phyloP scores from a whole-genome alignment of 768 basidiomycete species.

The Phylloporus rhodoxanthus region DNA sequence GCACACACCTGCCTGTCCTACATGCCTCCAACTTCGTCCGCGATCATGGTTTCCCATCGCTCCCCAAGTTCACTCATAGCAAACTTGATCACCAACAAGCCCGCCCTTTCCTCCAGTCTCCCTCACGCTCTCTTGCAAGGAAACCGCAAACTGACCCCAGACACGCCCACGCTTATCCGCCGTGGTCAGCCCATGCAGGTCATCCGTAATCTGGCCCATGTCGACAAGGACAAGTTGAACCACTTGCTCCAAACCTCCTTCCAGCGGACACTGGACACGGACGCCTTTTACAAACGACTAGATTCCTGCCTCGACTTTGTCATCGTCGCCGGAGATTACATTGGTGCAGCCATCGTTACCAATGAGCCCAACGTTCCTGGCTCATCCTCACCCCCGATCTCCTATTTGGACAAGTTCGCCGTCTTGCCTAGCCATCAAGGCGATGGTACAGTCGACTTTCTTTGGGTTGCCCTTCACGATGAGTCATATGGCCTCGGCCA shows the following conservation, averaged over 20 bases:
- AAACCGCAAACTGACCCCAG: conserved; percentile 75
- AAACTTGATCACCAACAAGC: conserved; percentile 97
- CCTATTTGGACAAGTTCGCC: conserved; percentile 98
- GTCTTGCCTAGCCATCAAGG: conserved; percentile 93
- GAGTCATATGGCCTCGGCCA: conserved; percentile 96
- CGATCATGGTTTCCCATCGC: conserved; percentile 95
- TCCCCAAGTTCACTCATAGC: conserved; percentile 93
- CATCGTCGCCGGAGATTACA: conserved; percentile 92
- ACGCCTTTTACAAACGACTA: conserved; percentile 75
- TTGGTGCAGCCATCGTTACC: conserved; percentile 92
- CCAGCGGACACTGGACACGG: conserved; percentile 59
- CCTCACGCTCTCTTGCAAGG: conserved; percentile 90
- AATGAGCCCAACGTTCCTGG: conserved; percentile 43
- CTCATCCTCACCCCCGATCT: conserved; percentile 43
- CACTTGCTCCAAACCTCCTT: conserved; percentile 87
- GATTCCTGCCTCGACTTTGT: conserved; percentile 79
- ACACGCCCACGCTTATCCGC: conserved; percentile 90
- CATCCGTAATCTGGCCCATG: conserved; percentile 57
- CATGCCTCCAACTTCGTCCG: conserved; percentile 92
- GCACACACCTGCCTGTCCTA: conserved; percentile 81
- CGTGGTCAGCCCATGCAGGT: conserved; percentile 85
- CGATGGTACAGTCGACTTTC: conserved; percentile 97
- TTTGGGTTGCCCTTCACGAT: conserved; percentile 98
- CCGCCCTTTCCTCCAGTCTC: conserved; percentile 89
- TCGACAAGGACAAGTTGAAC: conserved; percentile 73